A percentile compares a stretch with the other conserved stretches of the same genome.
These are phyloP conservation scores for Euphorbia schlechtendalii DNA, from an alignment of 441 rosid species.

Conservation along the genomic window DNA sequence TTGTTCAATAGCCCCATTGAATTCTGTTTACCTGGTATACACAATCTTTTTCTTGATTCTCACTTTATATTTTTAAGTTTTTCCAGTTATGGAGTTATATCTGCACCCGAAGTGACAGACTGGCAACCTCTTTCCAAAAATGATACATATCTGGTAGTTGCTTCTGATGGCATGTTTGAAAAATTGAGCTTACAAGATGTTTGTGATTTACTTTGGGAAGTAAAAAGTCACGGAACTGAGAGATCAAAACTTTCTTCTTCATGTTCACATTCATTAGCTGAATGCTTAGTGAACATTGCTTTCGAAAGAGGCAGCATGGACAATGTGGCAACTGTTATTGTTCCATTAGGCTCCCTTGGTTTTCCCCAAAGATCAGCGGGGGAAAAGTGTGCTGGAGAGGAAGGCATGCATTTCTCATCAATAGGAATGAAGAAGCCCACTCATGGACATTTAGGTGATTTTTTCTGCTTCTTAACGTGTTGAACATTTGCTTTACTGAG, in stretches of 20 bases:
- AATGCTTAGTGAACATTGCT: slow-evolving; percentile 72
- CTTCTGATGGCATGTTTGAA: slow-evolving; percentile 93
- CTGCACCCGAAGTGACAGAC: slow-evolving; percentile 84
- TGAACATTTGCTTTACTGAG: background rate
- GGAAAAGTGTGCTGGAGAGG: slow-evolving; percentile 35
- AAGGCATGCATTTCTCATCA: slow-evolving; percentile 29
- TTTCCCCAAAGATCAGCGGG: slow-evolving; percentile 34
- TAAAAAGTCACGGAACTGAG: slow-evolving; percentile 30
- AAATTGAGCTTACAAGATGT: slow-evolving; percentile 69
- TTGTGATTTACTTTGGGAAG: slow-evolving; percentile 76
- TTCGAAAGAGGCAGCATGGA: slow-evolving; percentile 77
- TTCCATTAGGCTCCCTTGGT: slow-evolving; percentile 50
- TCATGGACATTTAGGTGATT: slow-evolving; percentile 46
- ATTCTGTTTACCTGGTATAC: no score
- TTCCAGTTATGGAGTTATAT: slow-evolving; percentile 78
- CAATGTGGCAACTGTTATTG: slow-evolving; percentile 78
- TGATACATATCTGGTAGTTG: slow-evolving; percentile 84
- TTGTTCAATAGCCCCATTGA: background rate
- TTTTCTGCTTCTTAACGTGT: slow-evolving; percentile 18
- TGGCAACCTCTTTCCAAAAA: slow-evolving; percentile 67
- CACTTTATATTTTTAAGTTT: slow-evolving; percentile 12
- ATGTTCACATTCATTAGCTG: slow-evolving; percentile 70
- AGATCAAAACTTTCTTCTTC: slow-evolving; percentile 47
- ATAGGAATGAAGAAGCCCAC: slow-evolving; percentile 29
- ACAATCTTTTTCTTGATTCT: background rate